Conservation (phyloP, 495 filamentous ascomycete species). For the Penicillium waksmanii region DNA sequence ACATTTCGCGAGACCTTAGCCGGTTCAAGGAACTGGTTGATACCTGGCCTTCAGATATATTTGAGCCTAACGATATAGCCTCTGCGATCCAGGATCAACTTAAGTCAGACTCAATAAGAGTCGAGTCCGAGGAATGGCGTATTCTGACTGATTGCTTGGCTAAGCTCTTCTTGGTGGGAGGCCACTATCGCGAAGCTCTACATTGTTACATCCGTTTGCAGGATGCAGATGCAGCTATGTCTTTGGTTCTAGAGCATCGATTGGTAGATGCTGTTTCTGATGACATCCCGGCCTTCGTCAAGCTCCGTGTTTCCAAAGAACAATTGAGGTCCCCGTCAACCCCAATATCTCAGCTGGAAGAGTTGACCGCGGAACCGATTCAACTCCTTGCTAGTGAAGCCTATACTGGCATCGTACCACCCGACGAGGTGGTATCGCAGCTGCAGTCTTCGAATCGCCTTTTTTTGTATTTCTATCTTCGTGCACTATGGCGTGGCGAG, state of each 20-base stretch:
- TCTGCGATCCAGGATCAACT: slow-evolving; percentile 75
- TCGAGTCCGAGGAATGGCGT: slow-evolving; percentile 81
- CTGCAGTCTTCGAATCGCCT: slow-evolving; percentile 56
- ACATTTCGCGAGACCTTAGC: slow-evolving; percentile 69
- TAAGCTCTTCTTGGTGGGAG: slow-evolving; percentile 77
- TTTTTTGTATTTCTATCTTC: slow-evolving; percentile 86
- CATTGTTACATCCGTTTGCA: slow-evolving; percentile 87
- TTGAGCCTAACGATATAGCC: slow-evolving; percentile 71
- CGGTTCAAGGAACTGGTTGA: slow-evolving; percentile 80
- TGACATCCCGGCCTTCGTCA: slow-evolving; percentile 85
- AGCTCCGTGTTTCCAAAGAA: slow-evolving; percentile 78
- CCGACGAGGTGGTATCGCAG: slow-evolving; percentile 76
- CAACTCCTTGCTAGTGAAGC: slow-evolving; percentile 88
- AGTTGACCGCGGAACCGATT: slow-evolving; percentile 78
- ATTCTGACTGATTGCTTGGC: slow-evolving; percentile 82
- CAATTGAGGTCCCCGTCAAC: slow-evolving; percentile 62
- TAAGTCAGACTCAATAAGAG: slow-evolving; percentile 64
- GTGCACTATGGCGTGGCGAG: slow-evolving; percentile 79
- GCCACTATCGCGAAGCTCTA: slow-evolving; percentile 79
- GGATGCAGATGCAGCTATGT: slow-evolving; percentile 87
- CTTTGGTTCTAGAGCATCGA: slow-evolving; percentile 79
- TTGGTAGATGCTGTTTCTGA: slow-evolving; percentile 84
- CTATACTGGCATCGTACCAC: slow-evolving; percentile 80
- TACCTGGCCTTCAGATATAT: slow-evolving; percentile 82
- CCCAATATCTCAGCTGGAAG: slow-evolving; percentile 70